Evolutionary conservation across 2,329 filamentous ascomycete species (phyloP), one percentile per base, ranked within the genome.

Genomic region (Escovopsis sp.): DNA sequence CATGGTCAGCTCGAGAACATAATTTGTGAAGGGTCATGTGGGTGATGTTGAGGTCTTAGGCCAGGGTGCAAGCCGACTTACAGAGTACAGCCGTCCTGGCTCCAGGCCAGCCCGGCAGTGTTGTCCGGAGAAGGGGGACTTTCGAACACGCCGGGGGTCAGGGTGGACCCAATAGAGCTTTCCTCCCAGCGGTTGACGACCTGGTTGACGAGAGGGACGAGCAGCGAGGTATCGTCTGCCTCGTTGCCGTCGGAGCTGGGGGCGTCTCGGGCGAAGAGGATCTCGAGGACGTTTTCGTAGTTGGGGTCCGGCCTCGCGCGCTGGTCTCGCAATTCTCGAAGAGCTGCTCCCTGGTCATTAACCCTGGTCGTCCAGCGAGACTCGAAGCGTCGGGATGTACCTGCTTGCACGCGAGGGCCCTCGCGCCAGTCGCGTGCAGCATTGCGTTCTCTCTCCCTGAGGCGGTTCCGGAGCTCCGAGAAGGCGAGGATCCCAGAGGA

Each of bases 51-150:
- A n/a, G n/a, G n/a, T n/a, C n/a, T n/a, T n/a, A 12, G n/a, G 18
- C 14, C 6, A 12, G 9, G 27, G 30, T 8, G n/a, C n/a, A n/a
- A n/a, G n/a, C n/a, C n/a, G 5, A 59, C 73, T 66, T 54, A 78
- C 73, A 79, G 47, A 16, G 57, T 63, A 32, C 62, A 62, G 2
- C 74, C 74, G 46, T 77, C 69, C 26, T 70, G 65, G 42, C 70
- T 75, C 74, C 74, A 79, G 16, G 65, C 60, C 43, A 76, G 54
- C 2, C 74, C 74, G 10, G 72, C 69, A 2, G 74, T 78, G 35
- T 76, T 72, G 33, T 72, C 66, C 3, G 65, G 58, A 28, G 64
- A 61, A 10, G 66, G 61, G 2, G 57, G 57, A 35, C 56, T 52
- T 37, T 62, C 59, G n/a, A 61, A 57, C 17, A 61, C 52, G 5